Percentiles rank a stretch among this genome's conserved stretches.
phyloP scores from a whole-genome alignment of 129 eudicot genomes.

The Flaveria ramosissima region DNA sequence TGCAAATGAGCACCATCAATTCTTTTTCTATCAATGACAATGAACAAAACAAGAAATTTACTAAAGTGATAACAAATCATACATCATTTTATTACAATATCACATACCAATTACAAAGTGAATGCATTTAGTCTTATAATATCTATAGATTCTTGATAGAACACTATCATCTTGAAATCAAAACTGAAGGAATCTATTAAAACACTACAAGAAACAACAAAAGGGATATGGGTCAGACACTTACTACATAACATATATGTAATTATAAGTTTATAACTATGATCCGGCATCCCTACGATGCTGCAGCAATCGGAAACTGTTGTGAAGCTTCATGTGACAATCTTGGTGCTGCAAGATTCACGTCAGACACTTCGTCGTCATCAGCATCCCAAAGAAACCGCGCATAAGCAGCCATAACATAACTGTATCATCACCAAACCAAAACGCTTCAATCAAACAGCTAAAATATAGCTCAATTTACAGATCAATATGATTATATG shows the following conservation, averaged over 20 bases:
- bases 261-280: background rate
- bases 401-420: constrained; percentile 73
- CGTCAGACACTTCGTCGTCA: constrained; percentile 41
- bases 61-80: constrained; percentile 17
- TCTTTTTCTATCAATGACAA: background rate
- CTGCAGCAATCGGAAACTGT: constrained; percentile 49
- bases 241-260: constrained; percentile 16
- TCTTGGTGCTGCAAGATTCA: constrained; percentile 24
- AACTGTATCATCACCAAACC: constrained; percentile 43
- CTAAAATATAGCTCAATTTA: background rate
- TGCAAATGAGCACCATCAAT: background rate
- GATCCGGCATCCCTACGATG: constrained; percentile 28
- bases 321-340: constrained; percentile 46
- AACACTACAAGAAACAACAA: constrained; percentile 23
- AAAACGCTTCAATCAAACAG: constrained; percentile 1
- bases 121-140: background rate
- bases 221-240: constrained; percentile 33
- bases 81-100: constrained; percentile 34
- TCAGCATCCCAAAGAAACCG: constrained; percentile 73
- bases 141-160: constrained; percentile 6
- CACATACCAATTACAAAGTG: constrained; percentile 36
- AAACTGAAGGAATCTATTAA: background rate
- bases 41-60: constrained; percentile 15
- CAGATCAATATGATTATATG: background rate
- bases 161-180: constrained; percentile 18